phyloP scores from a whole-genome alignment of 75 land plant species.

The Isoetes taiwanensis region DNA sequence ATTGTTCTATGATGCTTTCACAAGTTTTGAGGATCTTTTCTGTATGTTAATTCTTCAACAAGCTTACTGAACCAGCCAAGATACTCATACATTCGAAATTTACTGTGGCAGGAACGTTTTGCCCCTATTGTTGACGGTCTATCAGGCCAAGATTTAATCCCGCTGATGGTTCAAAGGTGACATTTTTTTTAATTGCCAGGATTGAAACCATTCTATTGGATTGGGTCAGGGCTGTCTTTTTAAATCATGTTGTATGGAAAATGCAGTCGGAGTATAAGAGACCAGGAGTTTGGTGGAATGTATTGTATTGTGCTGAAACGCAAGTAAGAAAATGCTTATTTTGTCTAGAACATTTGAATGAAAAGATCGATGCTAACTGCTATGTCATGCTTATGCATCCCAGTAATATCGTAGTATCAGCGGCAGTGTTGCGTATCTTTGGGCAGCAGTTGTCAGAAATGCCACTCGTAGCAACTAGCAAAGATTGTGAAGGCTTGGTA shows the following conservation, averaged over 20 bases:
- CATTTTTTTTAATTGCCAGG: neutral
- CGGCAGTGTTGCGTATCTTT: conserved; percentile 64
- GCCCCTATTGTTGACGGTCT: conserved; percentile 55
- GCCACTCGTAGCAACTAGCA: conserved; percentile 65
- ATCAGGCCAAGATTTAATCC: conserved; percentile 67
- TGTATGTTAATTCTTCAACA: conserved; percentile 26
- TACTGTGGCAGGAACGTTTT: conserved; percentile 58
- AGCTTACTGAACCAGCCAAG: neutral
- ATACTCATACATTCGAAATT: neutral
- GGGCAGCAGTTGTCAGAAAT: conserved; percentile 70
- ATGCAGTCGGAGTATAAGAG: conserved; percentile 55
- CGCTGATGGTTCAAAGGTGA: conserved; percentile 82
- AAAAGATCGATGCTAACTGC: conserved; percentile 3
- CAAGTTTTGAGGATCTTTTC: conserved; percentile 51
- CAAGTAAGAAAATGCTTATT: conserved; percentile 33
- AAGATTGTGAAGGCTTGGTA: conserved; percentile 56
- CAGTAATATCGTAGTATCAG: conserved; percentile 56
- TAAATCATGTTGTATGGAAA: conserved; percentile 2
- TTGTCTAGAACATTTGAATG: neutral
- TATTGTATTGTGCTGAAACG: conserved; percentile 59
- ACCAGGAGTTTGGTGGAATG: conserved; percentile 79
- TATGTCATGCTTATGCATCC: neutral
- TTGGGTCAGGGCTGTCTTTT: neutral
- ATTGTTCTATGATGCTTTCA: conserved; percentile 21
- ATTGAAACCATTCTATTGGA: neutral